phyloP scores from a whole-genome alignment of 345 rosid genomes.

The Arabidopsis suecica region DNA sequence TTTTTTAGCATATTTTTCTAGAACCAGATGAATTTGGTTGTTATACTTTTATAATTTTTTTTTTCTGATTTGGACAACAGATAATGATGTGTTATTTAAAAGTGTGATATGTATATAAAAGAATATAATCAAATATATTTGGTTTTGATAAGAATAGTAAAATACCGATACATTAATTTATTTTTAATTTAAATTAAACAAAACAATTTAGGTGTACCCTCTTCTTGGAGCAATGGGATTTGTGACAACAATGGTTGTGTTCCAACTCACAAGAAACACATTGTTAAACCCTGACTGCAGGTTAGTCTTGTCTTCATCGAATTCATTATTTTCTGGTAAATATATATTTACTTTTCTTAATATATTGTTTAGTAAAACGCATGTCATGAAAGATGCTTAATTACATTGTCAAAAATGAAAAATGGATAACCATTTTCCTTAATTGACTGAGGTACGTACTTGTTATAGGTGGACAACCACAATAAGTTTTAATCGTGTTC shows the following conservation, averaged over 20 bases:
- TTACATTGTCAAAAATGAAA: not conserved
- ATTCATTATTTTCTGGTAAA: not conserved
- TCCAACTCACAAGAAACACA: constrained; percentile 71
- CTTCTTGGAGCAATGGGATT: constrained; percentile 80
- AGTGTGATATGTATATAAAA: too few species aligned
- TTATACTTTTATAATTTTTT: too few species aligned
- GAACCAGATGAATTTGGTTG: too few species aligned
- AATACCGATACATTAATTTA: too few species aligned
- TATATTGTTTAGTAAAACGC: not conserved
- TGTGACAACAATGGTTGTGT: constrained; percentile 61
- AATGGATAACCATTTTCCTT: not conserved
- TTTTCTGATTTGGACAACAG: too few species aligned
- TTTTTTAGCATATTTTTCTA: too few species aligned
- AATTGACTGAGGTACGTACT: not conserved
- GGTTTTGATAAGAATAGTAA: too few species aligned
- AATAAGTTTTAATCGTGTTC: too few species aligned
- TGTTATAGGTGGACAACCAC: not conserved
- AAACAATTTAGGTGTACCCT: constrained; percentile 61
- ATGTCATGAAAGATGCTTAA: not conserved
- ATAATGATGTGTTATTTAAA: too few species aligned
- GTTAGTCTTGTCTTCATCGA: constrained; percentile 36
- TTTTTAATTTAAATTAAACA: too few species aligned
- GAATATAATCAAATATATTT: too few species aligned
- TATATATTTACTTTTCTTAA: not conserved
- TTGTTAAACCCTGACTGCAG: constrained; percentile 75